A percentile compares a stretch with the other conserved stretches of the same genome.
Conservation (phyloP, 768 basidiomycete species). For the Russula abietina region DNA sequence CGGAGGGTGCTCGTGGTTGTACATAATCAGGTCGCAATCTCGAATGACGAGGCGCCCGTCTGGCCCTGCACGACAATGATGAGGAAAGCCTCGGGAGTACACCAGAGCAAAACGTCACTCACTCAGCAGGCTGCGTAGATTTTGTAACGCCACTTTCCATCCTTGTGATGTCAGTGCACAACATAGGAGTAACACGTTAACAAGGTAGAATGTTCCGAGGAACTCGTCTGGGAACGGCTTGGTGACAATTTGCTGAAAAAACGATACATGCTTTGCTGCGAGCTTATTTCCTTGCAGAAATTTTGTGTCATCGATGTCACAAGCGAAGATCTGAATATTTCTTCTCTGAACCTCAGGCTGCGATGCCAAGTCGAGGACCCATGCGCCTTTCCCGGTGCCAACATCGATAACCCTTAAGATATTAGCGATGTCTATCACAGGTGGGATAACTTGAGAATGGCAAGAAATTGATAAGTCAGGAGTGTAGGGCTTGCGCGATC, state of each 20-base stretch:
- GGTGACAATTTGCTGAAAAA: conserved; percentile 7
- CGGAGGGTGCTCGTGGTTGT: conserved; percentile 1
- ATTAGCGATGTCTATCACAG: background rate
- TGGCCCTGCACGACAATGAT: background rate
- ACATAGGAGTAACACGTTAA: background rate
- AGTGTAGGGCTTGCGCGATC: no score
- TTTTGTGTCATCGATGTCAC: conserved; percentile 2
- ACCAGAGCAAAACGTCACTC: background rate
- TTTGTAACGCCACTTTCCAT: conserved; percentile 1
- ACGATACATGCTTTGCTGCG: background rate
- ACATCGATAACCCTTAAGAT: background rate
- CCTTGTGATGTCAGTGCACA: background rate
- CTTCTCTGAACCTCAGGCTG: background rate
- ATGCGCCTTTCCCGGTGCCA: conserved; percentile 3
- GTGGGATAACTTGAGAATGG: background rate
- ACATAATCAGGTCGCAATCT: background rate
- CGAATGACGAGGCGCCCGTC: conserved; percentile 5
- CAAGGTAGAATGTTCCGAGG: conserved; percentile 9
- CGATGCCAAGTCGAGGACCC: conserved; percentile 9
- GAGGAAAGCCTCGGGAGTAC: background rate
- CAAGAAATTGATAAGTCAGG: no score
- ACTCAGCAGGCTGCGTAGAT: background rate
- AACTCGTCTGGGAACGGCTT: conserved; percentile 5
- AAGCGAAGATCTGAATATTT: conserved; percentile 13
- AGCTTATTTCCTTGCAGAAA: background rate